phyloP scores from a whole-genome alignment of 2,329 filamentous ascomycete genomes.

The Trichoderma polysporum region DNA sequence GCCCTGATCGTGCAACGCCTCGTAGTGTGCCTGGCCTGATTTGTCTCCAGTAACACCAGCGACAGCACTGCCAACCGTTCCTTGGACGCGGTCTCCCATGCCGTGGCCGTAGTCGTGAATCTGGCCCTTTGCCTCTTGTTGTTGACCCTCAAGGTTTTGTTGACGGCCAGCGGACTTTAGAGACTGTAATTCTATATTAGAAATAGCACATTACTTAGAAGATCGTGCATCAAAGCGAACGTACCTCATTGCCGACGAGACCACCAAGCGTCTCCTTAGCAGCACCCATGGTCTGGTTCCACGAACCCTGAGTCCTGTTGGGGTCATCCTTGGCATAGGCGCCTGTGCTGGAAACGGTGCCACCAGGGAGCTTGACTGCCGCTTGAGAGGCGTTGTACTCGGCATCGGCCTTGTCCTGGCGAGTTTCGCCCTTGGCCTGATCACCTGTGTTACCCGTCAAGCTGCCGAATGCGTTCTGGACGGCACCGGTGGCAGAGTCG shows the following conservation, averaged over 20 bases:
- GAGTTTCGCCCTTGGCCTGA: constrained; percentile 62
- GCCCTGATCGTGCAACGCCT: constrained; percentile 72
- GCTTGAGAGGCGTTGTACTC: constrained; percentile 76
- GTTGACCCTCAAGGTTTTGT: constrained; percentile 79
- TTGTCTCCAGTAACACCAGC: constrained; percentile 73
- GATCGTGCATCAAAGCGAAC: constrained; percentile 20
- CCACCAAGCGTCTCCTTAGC: constrained; percentile 81
- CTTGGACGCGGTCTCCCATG: constrained; percentile 63
- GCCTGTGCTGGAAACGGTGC: constrained; percentile 67
- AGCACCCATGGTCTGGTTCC: constrained; percentile 87
- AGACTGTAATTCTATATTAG: constrained; percentile 39
- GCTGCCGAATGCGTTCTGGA: constrained; percentile 69
- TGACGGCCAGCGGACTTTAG: constrained; percentile 72
- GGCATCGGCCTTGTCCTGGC: constrained; percentile 62
- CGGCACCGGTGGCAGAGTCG: constrained; percentile 69
- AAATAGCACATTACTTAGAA: not conserved
- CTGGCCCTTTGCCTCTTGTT: constrained; percentile 81
- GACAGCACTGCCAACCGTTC: constrained; percentile 68
- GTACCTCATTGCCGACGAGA: constrained; percentile 69
- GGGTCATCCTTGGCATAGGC: constrained; percentile 70
- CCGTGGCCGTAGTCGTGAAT: constrained; percentile 70
- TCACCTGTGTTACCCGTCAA: constrained; percentile 72
- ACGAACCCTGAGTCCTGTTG: constrained; percentile 69
- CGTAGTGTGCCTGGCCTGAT: constrained; percentile 61
- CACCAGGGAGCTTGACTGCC: constrained; percentile 69